Conservation (phyloP, 2,329 filamentous ascomycete species). For the Penicillium rolfsii region DNA sequence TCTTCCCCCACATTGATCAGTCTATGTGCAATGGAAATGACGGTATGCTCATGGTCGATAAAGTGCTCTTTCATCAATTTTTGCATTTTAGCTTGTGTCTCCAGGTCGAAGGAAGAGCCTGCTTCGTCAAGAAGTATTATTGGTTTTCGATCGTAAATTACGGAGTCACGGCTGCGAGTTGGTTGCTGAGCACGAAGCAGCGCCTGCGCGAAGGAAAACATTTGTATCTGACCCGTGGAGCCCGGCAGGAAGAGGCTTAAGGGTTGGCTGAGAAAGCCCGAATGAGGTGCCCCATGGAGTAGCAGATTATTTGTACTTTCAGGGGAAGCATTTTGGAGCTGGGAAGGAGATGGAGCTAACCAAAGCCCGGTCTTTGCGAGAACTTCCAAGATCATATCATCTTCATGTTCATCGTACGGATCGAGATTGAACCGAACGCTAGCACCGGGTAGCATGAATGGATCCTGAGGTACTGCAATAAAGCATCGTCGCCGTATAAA, state of each 20-base stretch:
- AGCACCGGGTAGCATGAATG: slow-evolving; percentile 7
- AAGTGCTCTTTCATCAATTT: too few species aligned
- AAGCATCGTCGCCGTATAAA: slow-evolving; percentile 9
- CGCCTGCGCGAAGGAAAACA: slow-evolving; percentile 10
- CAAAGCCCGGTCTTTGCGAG: not conserved
- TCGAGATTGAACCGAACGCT: slow-evolving; percentile 14
- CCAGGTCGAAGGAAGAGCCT: slow-evolving; percentile 11
- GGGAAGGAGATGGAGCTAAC: not conserved
- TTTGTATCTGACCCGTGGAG: slow-evolving; percentile 10
- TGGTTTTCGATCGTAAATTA: not conserved
- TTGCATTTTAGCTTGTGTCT: not conserved
- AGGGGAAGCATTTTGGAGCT: not conserved
- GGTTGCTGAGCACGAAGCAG: not conserved
- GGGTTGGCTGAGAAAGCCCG: not conserved
- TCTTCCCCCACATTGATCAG: too few species aligned
- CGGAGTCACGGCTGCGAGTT: not conserved
- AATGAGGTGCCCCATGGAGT: not conserved
- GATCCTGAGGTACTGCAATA: slow-evolving; percentile 18
- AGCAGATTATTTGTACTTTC: not conserved
- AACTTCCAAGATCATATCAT: not conserved
- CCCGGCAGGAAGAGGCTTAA: slow-evolving; percentile 10
- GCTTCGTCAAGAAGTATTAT: slow-evolving; percentile 14
- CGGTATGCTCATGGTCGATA: too few species aligned
- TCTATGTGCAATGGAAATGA: too few species aligned
- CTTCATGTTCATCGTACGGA: slow-evolving; percentile 3